phyloP scores from a whole-genome alignment of 2,329 filamentous ascomycete genomes.

The Tolypocladium endophyticum region DNA sequence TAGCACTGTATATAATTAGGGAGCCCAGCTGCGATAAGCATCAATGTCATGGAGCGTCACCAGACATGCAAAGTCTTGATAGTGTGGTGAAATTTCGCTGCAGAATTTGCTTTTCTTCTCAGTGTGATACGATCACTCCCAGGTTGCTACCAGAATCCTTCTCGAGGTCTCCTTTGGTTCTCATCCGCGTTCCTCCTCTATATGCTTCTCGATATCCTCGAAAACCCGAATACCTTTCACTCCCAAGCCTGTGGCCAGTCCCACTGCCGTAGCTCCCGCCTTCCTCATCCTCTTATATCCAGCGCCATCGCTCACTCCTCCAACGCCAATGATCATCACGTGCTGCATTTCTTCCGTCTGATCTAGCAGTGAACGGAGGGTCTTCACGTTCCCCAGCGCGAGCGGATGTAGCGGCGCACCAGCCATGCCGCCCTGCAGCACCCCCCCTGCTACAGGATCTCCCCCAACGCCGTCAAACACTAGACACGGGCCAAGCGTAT shows the following conservation, averaged over 20 bases:
- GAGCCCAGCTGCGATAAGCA: not conserved
- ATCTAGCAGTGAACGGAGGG: conserved; percentile 51
- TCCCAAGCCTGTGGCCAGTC: conserved; percentile 59
- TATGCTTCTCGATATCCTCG: conserved; percentile 35
- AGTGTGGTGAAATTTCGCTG: not conserved
- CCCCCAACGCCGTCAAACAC: conserved; percentile 30
- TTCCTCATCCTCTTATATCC: conserved; percentile 56
- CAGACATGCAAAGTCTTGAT: too few species aligned
- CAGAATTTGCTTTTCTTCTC: too few species aligned
- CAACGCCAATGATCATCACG: conserved; percentile 60
- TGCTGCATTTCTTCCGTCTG: conserved; percentile 31
- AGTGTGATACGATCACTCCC: too few species aligned
- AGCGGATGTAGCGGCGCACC: conserved; percentile 63
- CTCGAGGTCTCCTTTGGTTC: too few species aligned
- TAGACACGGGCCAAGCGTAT: conserved; percentile 60
- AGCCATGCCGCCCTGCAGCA: conserved; percentile 54
- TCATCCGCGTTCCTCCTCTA: conserved; percentile 1
- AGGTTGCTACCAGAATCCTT: too few species aligned
- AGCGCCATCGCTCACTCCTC: conserved; percentile 55
- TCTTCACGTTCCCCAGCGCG: conserved; percentile 65
- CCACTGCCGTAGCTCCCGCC: conserved; percentile 57
- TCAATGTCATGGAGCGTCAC: not conserved
- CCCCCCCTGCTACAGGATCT: conserved; percentile 32
- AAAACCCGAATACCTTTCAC: conserved; percentile 53
- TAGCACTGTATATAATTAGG: not conserved